Evolutionary conservation across 176 grass and related monocot genomes (phyloP), one percentile per base, ranked within the genome.

Genomic region (Pontederia crassipes): DNA sequence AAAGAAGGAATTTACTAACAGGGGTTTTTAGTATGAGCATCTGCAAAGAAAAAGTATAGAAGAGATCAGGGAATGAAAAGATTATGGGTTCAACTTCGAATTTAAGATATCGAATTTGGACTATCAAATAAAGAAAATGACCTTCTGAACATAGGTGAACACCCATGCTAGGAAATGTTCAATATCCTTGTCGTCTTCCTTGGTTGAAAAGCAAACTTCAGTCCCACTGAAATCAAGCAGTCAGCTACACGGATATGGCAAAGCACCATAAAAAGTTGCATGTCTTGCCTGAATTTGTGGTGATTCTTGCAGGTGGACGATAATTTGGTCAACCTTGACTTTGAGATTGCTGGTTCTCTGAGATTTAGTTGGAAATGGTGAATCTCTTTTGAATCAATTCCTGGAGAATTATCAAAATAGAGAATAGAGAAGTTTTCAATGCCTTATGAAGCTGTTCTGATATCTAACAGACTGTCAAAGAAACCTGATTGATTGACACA

Each of bases 201-300:
- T 57, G 17, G 81, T 79, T 28, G 68, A 79, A 71, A 89, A 48
- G 52, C 75, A 82, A 53, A 79, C 79, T 85, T 89, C 86, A 6
- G 82, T 89, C 75, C 82, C 86, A 82, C 86, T 89, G 62, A 59
- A n/a, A 67, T 46, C 15, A 11, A 66, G 68, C 66, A 65, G 10
- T 15, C 18, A 77, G 45, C 27, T 14, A 78, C 28, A 53, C 17
- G 68, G 27, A 57, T 76, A 27, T 20, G 11, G 11, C 12, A 63
- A 48, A 54, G 55, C 4, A 28, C 4, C 16, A 9, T 54, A 54
- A 15, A 9, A 24, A 26, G 12, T 16, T 79, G 67, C 17, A 68
- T 18, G 12, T 2, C 65, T 55, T 85, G 80, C 87, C 87, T 90
- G 72, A 90, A 90, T 71, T 18, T 70, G 51, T 72, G 72, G 62